Conservation (phyloP, 2,329 filamentous ascomycete species). For the Talaromyces verruculosus region DNA sequence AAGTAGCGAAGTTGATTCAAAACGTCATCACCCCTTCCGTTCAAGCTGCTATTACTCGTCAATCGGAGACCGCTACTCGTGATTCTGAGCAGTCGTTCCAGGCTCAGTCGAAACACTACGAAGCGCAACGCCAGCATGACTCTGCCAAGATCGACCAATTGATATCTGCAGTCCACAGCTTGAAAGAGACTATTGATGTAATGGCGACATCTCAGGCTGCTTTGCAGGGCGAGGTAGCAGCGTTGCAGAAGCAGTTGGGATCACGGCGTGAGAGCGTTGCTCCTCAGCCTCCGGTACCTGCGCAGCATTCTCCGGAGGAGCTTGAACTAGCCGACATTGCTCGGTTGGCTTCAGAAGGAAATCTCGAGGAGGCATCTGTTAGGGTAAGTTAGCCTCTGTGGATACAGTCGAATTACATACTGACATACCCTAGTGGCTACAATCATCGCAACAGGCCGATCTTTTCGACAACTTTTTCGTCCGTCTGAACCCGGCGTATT, state of each 20-base stretch:
- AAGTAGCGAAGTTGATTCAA: constrained; percentile 62
- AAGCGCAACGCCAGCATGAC: constrained; percentile 55
- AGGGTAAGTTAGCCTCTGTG: constrained; percentile 35
- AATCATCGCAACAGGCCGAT: constrained; percentile 58
- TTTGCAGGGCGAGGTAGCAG: constrained; percentile 44
- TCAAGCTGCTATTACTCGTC: constrained; percentile 62
- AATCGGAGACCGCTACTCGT: constrained; percentile 65
- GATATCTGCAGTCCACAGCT: constrained; percentile 51
- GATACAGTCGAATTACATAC: constrained; percentile 17
- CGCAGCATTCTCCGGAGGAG: constrained; percentile 37
- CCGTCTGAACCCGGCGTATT: constrained; percentile 57
- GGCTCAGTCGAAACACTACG: constrained; percentile 53
- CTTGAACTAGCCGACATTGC: constrained; percentile 45
- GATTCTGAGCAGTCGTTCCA: constrained; percentile 65
- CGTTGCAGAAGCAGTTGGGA: constrained; percentile 34
- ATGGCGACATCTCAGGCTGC: constrained; percentile 45
- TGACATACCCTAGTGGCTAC: constrained; percentile 54
- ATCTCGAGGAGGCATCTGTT: constrained; percentile 48
- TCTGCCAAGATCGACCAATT: constrained; percentile 62
- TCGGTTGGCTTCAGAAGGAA: constrained; percentile 40
- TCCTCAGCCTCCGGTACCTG: constrained; percentile 22
- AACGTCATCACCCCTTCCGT: constrained; percentile 67
- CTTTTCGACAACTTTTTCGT: constrained; percentile 65
- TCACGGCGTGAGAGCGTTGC: constrained; percentile 19
- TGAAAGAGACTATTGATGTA: constrained; percentile 54